These are phyloP conservation scores for Mycena rebaudengoi DNA, from an alignment of 768 basidiomycete genomes.

Conservation along the genomic window DNA sequence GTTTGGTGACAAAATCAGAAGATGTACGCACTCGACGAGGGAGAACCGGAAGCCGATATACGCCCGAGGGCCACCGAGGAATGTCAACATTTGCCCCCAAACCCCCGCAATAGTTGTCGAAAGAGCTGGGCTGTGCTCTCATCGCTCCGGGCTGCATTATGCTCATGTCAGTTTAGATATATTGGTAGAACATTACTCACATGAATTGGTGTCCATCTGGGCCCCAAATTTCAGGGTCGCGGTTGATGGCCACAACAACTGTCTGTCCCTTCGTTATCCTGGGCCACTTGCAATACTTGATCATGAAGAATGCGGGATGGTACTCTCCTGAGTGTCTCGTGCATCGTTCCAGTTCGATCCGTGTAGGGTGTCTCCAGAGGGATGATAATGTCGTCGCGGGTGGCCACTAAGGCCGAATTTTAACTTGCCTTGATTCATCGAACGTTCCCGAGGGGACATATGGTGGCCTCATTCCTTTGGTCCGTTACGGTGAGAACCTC, in stretches of 20 bases:
- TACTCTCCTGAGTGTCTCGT: neutral
- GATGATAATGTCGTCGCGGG: neutral
- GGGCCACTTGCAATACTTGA: neutral
- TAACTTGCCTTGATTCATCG: too few relatives aligned
- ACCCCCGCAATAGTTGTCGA: conserved; percentile 4
- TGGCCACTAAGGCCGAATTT: too few relatives aligned
- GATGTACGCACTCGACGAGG: conserved; percentile 1
- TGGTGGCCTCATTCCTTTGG: too few relatives aligned
- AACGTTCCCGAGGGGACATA: too few relatives aligned
- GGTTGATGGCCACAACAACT: neutral
- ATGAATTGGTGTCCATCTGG: neutral
- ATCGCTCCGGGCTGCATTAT: neutral
- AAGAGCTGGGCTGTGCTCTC: neutral
- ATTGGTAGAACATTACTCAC: neutral
- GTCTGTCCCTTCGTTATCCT: neutral
- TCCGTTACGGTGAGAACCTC: too few relatives aligned
- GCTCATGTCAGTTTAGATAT: neutral
- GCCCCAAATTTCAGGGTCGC: neutral
- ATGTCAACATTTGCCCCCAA: conserved; percentile 11
- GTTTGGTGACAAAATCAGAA: neutral
- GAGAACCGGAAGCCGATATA: conserved; percentile 10
- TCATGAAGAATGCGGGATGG: neutral
- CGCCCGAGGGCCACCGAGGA: conserved; percentile 1
- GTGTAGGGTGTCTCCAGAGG: neutral
- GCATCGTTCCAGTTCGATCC: neutral